A percentile compares a stretch with the other conserved stretches of the same genome.
These are phyloP conservation scores for Calamus simplicifolius DNA, from an alignment of 176 grass and related monocot species.

Conservation along the genomic window DNA sequence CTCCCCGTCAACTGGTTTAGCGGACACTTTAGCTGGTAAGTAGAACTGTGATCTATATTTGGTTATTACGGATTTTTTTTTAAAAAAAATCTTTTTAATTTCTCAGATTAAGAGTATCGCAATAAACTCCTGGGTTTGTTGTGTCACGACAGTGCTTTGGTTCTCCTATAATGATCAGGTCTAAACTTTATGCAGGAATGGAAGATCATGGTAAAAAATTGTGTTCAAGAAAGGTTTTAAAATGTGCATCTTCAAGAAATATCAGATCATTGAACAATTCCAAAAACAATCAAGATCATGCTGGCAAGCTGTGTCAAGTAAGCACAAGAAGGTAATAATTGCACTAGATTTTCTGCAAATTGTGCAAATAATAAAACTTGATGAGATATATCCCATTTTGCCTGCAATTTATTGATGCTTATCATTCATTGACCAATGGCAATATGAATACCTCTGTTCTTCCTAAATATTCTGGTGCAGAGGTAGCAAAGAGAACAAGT, in stretches of 20 bases:
- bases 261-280: conserved; percentile 16
- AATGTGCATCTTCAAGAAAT: conserved; percentile 17
- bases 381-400: too few species aligned
- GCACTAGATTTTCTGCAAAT: conserved; percentile 1
- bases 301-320: conserved; percentile 21
- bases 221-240: conserved; percentile 21
- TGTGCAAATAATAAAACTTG: too few species aligned
- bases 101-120: too few species aligned
- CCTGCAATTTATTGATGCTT: too few species aligned
- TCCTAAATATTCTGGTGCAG: conserved; percentile 18
- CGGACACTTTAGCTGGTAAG: not conserved
- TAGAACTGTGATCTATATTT: too few species aligned
- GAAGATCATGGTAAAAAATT: conserved; percentile 22
- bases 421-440: too few species aligned
- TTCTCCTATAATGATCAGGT: conserved; percentile 21
- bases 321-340: conserved; percentile 37
- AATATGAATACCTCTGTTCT: too few species aligned
- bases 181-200: conserved; percentile 28
- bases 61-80: too few species aligned
- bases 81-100: too few species aligned
- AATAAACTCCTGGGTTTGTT: too few species aligned
- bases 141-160: not conserved
- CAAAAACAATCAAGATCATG: conserved; percentile 17
- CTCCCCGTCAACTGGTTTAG: conserved; percentile 24
- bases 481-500: conserved; percentile 25